Evolutionary conservation across 139 green algal genomes (phyloP).

Genomic region (Coccomyxa sp.): DNA sequence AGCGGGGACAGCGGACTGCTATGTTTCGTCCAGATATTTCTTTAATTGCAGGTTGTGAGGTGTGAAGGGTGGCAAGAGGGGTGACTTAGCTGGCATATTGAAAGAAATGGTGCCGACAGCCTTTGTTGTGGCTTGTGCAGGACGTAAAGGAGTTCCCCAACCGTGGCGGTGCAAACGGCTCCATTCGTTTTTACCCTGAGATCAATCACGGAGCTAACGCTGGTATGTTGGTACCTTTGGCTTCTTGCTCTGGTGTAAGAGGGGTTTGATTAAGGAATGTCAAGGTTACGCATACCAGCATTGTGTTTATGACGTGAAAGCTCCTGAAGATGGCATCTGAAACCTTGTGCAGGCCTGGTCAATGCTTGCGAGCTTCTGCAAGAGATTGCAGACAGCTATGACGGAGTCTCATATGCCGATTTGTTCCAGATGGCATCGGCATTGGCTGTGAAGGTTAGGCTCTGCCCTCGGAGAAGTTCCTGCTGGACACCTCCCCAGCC

Average conservation of each 20-base stretch:
- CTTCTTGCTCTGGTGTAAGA: background rate
- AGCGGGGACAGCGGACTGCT: background rate
- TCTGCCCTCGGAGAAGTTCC: background rate
- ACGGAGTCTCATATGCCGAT: conserved; percentile 59
- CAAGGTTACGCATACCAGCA: background rate
- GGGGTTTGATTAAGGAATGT: background rate
- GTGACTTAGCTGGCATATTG: background rate
- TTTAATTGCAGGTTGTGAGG: background rate
- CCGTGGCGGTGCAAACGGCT: conserved; percentile 66
- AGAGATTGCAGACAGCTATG: conserved; percentile 43
- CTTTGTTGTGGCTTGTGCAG: background rate
- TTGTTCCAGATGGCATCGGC: conserved; percentile 64
- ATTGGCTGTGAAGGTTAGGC: conserved; percentile 43
- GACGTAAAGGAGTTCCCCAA: conserved; percentile 35
- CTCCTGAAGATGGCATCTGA: background rate
- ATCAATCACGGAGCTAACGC: conserved; percentile 79
- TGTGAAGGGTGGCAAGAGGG: background rate
- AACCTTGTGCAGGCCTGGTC: conserved; percentile 25
- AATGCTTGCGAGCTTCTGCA: conserved; percentile 40
- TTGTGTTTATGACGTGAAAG: background rate
- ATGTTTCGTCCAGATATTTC: background rate
- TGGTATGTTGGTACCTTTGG: conserved; percentile 29
- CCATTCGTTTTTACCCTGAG: conserved; percentile 86
- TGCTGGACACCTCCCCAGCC: background rate
- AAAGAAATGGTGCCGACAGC: background rate